Base-by-base conservation (phyloP, 1,284 basidiomycete genomes). In the Irpex sp. region DNA sequence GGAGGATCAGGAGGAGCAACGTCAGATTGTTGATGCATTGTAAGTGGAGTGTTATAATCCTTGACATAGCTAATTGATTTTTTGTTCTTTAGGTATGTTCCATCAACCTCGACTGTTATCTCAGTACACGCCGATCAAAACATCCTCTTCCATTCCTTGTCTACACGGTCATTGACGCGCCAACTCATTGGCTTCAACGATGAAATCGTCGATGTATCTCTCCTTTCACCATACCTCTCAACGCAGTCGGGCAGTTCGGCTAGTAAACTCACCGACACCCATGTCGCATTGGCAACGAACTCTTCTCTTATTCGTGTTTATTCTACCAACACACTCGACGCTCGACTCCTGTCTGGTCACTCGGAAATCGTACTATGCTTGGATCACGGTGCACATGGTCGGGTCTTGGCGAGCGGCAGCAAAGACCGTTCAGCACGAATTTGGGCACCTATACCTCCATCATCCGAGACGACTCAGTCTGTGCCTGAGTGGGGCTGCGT, bases 141-240 rank as follows among this genome's bases (percentile, higher is more conserved):
- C 70, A 93, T 99, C 68, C 85, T 96, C 57, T 94, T 95, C 76
- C 88, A 94, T 75, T 93, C 91, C 1, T 77, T 96, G 6, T 75
- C 81, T 5, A 83, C 85, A 0, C 82, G 84, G 55, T 78, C 82
- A 8, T 76, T 92, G 36, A 79, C 84, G n/a, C 88, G 89, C n/a
- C 96, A 98, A 70, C 78, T 99, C 65, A 89, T 99, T 66, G 97
- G 97, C 0, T 99, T 92, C 83, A 98, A 99, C 76, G 97, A 99
- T 76, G 96, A 99, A 76, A 96, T 99, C 69, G 92, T 98, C 58
- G 97, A 98, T 71, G 85, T 88, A 7, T 81, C 85, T 19, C 94
- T 94, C 77, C 81, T 99, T 64, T 87, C 87, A 7, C 74, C 82
- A 62, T 61, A 74, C 58, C 64, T 74, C 55, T 65, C 65, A 57